Conservation (phyloP, 1,284 basidiomycete genomes). For the Cutaneotrichosporon mucoides region DNA sequence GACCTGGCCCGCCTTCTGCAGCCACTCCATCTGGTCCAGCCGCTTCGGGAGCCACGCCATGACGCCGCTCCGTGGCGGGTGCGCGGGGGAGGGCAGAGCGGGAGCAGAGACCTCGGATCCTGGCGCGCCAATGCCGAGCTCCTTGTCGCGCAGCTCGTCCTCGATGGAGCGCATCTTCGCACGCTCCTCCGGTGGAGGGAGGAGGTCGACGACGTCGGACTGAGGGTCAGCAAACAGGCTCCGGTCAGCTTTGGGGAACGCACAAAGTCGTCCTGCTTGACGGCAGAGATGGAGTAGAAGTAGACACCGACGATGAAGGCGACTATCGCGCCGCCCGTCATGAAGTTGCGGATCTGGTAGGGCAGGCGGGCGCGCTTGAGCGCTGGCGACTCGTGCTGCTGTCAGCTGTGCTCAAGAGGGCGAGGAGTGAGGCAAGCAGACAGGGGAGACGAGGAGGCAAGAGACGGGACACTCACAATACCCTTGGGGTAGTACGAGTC, state of each 20-base stretch:
- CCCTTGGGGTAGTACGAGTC: constrained; percentile 25
- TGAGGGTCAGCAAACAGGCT: constrained; percentile 17
- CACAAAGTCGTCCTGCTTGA: constrained; percentile 86
- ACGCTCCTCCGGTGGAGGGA: constrained; percentile 44
- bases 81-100: not conserved
- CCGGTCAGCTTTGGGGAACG: constrained; percentile 13
- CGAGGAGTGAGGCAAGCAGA: too few relatives aligned
- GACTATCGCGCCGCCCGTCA: constrained; percentile 70
- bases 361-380: constrained; percentile 81
- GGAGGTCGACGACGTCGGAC: constrained; percentile 48
- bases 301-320: constrained; percentile 80
- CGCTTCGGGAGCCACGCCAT: constrained; percentile 21
- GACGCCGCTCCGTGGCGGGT: constrained; percentile 1
- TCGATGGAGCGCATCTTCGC: constrained; percentile 42
- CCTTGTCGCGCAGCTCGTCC: constrained; percentile 42
- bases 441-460: too few relatives aligned
- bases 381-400: constrained; percentile 74
- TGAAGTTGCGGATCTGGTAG: constrained; percentile 69
- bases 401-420: constrained; percentile 1
- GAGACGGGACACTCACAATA: not conserved
- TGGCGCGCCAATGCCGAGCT: not conserved
- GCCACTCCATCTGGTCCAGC: constrained; percentile 36
- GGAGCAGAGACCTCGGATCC: not conserved
- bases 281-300: constrained; percentile 87
- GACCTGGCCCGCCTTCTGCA: constrained; percentile 29